Evolutionary conservation across 139 green algal species (phyloP), one percentile per base, ranked within the genome.

Genomic region (Coccomyxa sp.): DNA sequence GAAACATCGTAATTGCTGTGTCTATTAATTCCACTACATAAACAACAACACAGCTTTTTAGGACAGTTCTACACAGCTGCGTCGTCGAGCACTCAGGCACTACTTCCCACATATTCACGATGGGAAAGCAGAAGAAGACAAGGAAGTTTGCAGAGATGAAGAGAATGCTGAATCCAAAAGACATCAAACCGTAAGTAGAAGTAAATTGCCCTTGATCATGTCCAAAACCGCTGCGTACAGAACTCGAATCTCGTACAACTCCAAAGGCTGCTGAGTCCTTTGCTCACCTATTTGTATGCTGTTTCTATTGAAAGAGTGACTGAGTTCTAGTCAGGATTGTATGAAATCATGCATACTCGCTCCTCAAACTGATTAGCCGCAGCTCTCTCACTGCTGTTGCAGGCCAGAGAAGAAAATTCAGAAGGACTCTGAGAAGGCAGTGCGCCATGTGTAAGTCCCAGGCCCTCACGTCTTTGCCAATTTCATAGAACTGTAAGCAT

Each of bases 81-180:
- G 7, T 3, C 7, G 38, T 51, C 38, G 38, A 51, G 38, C 38
- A 51, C 3, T 51, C 3, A 51, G 38, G 38, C 38, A 51, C 38
- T 51, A 51, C 38, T 51, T 51, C 38, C 38, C 38, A 7, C 38
- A 51, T 51, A 51, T 51, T n/a, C 75, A 66, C 13, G 16, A 99
- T 99, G 96, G 96, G 96, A 11, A 98, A 98, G 78, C 92, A 94
- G 15, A 98, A 98, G 86, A 98, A 98, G 88, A 98, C 93, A 0
- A 83, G 95, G 0, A 98, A 98, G 86, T 99, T 98, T 89, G 96
- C 96, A 12, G 95, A 98, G 82, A 93, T 98, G 11, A 98, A 98
- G 89, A 90, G 96, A 0, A 88, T 99, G 82, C 84, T 99, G 0
- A 97, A 95, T 78, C 95, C 94, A 13, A 98, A 98, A 82, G 96